These are phyloP conservation scores for Calonectria henricotiae DNA, from an alignment of 2,329 filamentous ascomycete genomes.

Conservation along the genomic window DNA sequence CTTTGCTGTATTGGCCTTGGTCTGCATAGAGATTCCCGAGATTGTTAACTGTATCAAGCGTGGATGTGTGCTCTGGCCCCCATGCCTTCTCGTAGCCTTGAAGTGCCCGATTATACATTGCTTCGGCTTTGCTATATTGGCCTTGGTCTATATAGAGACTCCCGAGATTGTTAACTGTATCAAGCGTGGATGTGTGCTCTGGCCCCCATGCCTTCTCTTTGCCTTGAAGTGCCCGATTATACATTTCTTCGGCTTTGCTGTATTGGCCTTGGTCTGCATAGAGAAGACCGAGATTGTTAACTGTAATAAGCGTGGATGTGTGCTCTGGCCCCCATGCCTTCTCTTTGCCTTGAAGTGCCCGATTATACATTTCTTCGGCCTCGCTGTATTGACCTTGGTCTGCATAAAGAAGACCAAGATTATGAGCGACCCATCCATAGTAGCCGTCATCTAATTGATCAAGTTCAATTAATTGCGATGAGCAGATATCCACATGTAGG, in stretches of 20 bases:
- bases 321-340: neutral
- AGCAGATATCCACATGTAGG: constrained; percentile 41
- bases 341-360: neutral
- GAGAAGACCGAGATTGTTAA: constrained; percentile 42
- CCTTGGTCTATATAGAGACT: constrained; percentile 52
- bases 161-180: neutral
- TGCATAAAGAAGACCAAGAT: constrained; percentile 46
- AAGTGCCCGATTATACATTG: too few species aligned
- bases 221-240: constrained; percentile 42
- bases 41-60: too few species aligned
- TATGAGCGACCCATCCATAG: neutral
- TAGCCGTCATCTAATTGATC: neutral
- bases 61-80: too few species aligned
- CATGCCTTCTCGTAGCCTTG: too few species aligned
- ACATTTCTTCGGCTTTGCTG: constrained; percentile 39
- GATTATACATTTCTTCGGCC: constrained; percentile 35
- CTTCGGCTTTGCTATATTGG: constrained; percentile 47
- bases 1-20: too few species aligned
- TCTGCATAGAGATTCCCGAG: too few species aligned
- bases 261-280: constrained; percentile 49
- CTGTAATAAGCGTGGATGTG: neutral
- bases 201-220: constrained; percentile 45
- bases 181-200: neutral
- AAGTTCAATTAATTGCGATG: neutral
- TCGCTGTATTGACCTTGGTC: constrained; percentile 47